Evolutionary conservation across 2,329 filamentous ascomycete genomes (phyloP).

Genomic region (Colletotrichum endophyticum): DNA sequence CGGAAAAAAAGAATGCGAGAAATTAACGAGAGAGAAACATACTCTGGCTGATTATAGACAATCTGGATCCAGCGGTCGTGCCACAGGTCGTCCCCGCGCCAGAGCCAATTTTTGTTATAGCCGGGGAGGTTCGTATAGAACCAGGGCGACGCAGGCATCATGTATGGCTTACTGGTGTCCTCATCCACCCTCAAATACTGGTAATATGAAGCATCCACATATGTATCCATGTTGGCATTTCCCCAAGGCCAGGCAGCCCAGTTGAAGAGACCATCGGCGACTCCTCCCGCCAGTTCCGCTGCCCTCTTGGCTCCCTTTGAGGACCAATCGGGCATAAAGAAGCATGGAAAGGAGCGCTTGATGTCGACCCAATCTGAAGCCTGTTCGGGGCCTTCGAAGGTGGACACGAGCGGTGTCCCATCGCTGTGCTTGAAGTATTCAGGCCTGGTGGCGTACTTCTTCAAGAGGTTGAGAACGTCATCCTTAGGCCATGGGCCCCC

Average conservation of each 20-base stretch:
- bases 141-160: conserved; percentile 62
- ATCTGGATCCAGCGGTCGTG: conserved; percentile 55
- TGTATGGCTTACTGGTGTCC: conserved; percentile 47
- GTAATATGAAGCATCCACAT: conserved; percentile 20
- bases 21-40: neutral
- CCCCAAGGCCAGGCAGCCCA: conserved; percentile 41
- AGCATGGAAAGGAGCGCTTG: conserved; percentile 39
- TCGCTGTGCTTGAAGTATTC: conserved; percentile 23
- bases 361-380: conserved; percentile 46
- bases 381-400: conserved; percentile 46
- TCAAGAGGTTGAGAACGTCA: neutral
- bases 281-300: neutral
- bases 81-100: conserved; percentile 67
- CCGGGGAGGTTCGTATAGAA: conserved; percentile 63
- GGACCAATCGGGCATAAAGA: conserved; percentile 50
- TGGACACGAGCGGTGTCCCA: conserved; percentile 38
- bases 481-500: neutral
- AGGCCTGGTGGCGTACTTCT: neutral
- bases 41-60: neutral
- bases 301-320: conserved; percentile 34
- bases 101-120: conserved; percentile 67
- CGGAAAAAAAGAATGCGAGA: conserved; percentile 44
- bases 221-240: conserved; percentile 13
- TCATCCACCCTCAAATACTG: conserved; percentile 23
- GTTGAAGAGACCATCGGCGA: conserved; percentile 37